phyloP scores from a whole-genome alignment of 176 grass and related monocot species.

The Zea luxurians region DNA sequence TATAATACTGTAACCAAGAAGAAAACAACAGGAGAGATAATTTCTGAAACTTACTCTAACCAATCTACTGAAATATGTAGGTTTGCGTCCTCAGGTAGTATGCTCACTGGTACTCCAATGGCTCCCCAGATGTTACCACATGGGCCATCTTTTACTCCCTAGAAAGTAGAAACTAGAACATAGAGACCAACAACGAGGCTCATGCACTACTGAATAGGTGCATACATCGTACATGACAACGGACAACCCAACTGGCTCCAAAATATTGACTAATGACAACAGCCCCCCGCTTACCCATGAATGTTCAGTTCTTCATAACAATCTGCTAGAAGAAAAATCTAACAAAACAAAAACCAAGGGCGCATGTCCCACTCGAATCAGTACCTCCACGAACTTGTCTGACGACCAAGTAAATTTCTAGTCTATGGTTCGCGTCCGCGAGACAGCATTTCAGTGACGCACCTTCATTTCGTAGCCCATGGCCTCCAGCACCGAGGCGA shows the following conservation, averaged over 20 bases:
- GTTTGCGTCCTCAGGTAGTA: constrained; percentile 45
- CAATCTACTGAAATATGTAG: constrained; percentile 62
- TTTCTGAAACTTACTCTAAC: constrained; percentile 78
- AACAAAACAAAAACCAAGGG: neutral
- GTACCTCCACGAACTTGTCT: neutral
- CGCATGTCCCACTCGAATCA: neutral
- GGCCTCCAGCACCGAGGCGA: constrained; percentile 72
- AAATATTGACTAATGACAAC: neutral
- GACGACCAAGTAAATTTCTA: neutral
- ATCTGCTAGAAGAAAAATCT: constrained; percentile 26
- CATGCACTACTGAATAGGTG: neutral
- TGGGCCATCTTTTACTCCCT: constrained; percentile 45
- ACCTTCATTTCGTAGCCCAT: constrained; percentile 94
- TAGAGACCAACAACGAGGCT: constrained; percentile 14
- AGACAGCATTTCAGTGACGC: constrained; percentile 3
- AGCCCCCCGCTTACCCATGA: neutral
- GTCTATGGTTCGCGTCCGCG: neutral
- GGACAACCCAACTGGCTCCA: neutral
- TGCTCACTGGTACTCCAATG: constrained; percentile 53
- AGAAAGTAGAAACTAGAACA: constrained; percentile 14
- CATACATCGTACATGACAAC: constrained; percentile 13
- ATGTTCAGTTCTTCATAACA: neutral
- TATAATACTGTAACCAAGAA: constrained; percentile 9
- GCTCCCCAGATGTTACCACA: constrained; percentile 65
- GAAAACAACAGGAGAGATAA: constrained; percentile 41